A percentile compares a stretch with the other conserved stretches of the same genome.
Evolutionary conservation across 768 basidiomycete genomes (phyloP).

Genomic region (Lentinula raphanica): DNA sequence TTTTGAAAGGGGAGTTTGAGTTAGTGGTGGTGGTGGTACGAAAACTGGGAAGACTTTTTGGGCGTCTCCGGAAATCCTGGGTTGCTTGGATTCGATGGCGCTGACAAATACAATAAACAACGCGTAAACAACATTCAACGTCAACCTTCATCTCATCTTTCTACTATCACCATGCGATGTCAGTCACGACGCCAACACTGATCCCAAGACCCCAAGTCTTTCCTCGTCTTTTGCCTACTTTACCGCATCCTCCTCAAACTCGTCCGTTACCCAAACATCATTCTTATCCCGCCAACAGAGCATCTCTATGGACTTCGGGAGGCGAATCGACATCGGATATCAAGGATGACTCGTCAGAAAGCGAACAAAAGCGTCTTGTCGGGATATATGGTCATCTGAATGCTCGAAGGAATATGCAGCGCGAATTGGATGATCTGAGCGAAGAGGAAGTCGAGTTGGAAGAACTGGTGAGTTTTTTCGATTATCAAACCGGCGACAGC

Average conservation of each 20-base stretch:
- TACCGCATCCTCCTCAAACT: constrained; percentile 62
- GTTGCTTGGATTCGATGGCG: neutral
- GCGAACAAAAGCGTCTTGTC: constrained; percentile 15
- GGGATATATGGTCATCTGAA: constrained; percentile 55
- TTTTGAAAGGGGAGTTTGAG: constrained; percentile 21
- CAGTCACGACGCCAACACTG: constrained; percentile 63
- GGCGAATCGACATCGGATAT: neutral
- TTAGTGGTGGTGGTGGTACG: neutral
- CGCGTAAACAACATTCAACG: neutral
- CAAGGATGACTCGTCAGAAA: neutral
- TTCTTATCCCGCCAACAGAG: constrained; percentile 30
- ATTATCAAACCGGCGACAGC: too few relatives aligned
- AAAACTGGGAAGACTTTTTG: neutral
- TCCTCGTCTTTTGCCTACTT: constrained; percentile 40
- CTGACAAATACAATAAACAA: neutral
- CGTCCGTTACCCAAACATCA: constrained; percentile 45
- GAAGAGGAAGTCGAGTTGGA: constrained; percentile 84
- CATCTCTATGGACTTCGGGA: neutral
- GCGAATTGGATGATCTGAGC: constrained; percentile 79
- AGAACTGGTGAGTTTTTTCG: constrained; percentile 47
- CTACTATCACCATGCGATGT: neutral
- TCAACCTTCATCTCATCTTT: too few relatives aligned
- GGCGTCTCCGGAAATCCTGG: neutral
- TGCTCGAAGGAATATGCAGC: constrained; percentile 59
- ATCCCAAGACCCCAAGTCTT: constrained; percentile 58